Evolutionary conservation across 1,284 basidiomycete genomes (phyloP).

Genomic region (Wolfiporia cocos): DNA sequence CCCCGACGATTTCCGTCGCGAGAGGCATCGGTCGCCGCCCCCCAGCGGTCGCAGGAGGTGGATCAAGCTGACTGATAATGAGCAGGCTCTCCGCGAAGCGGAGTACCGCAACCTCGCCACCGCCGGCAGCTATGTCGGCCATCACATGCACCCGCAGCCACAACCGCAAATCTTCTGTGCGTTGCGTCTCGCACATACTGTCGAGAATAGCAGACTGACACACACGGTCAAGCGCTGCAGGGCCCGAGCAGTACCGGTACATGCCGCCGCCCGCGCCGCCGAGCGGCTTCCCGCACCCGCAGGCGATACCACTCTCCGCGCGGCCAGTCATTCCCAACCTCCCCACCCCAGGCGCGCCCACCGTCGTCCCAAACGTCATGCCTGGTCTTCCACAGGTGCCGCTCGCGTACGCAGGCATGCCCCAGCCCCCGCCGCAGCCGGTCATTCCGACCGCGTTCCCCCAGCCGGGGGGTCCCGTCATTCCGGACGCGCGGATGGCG

Average conservation of each 20-base stretch:
- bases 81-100: no score
- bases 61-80: no score
- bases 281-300: slow-evolving; percentile 9
- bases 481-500: not conserved
- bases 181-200: not conserved
- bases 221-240: slow-evolving; percentile 4
- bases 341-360: slow-evolving; percentile 11
- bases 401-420: not conserved
- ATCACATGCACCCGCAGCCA: no score
- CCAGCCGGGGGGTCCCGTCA: no score
- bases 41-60: no score
- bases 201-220: not conserved
- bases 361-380: slow-evolving; percentile 5
- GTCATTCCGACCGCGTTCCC: slow-evolving; percentile 4
- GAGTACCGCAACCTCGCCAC: no score
- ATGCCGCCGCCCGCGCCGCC: slow-evolving; percentile 4
- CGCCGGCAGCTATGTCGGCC: no score
- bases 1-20: no score
- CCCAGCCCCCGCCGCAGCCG: slow-evolving; percentile 4
- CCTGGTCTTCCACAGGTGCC: slow-evolving; percentile 3
- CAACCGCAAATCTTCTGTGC: slow-evolving; percentile 3
- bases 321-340: slow-evolving; percentile 10
- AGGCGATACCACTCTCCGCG: slow-evolving; percentile 5
- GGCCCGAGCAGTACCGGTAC: slow-evolving; percentile 7
- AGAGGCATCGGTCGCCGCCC: no score